Conservation (phyloP, 257 asterid species). For the Agastache rugosa region DNA sequence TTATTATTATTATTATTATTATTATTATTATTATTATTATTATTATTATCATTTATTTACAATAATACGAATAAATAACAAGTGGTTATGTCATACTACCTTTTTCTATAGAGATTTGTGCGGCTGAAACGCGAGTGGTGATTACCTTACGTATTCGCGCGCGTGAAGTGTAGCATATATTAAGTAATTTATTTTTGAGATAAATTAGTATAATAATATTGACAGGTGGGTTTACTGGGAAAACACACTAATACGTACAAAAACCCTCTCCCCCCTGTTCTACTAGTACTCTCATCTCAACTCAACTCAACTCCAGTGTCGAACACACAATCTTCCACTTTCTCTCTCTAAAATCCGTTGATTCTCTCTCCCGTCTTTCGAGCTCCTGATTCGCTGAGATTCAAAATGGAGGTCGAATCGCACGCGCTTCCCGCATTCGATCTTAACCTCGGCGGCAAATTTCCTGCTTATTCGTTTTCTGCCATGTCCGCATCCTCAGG, state of each 20-base stretch:
- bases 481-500: conserved; percentile 32
- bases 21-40: no score
- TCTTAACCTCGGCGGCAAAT: conserved; percentile 37
- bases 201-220: background rate
- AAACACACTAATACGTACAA: conserved; percentile 32
- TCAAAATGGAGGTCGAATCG: conserved; percentile 63
- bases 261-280: conserved; percentile 16
- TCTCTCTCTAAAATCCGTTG: conserved; percentile 25
- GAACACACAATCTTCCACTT: conserved; percentile 2
- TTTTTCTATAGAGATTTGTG: background rate
- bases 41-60: no score
- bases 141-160: background rate
- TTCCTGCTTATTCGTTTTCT: conserved; percentile 40
- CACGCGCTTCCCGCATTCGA: conserved; percentile 53
- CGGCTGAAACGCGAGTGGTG: conserved; percentile 27
- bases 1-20: no score
- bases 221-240: conserved; percentile 39
- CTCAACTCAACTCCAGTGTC: conserved; percentile 12
- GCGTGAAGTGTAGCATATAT: conserved; percentile 24
- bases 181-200: no score
- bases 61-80: no score
- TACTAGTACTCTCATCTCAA: background rate
- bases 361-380: background rate
- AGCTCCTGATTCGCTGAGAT: background rate
- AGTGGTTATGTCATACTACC: background rate